Evolutionary conservation across 352 stramenopile genomes (phyloP).

Genomic region (Globisporangium spinosum): DNA sequence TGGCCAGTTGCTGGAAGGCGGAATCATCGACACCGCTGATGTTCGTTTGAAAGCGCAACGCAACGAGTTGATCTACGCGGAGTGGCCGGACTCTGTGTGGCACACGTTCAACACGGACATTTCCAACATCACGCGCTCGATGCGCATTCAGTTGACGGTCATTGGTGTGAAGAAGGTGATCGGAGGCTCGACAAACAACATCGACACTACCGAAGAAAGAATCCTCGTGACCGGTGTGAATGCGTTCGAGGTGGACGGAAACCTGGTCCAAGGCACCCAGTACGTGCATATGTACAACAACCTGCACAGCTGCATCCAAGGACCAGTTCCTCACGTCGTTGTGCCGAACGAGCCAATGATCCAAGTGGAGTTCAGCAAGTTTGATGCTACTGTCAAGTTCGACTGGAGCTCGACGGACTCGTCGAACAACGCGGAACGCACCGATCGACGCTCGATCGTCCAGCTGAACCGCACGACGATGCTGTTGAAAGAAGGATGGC

Average conservation of each 20-base stretch:
- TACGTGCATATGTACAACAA: slow-evolving; percentile 86
- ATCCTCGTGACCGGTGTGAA: slow-evolving; percentile 83
- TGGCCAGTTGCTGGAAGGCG: slow-evolving; percentile 64
- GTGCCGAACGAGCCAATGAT: slow-evolving; percentile 65
- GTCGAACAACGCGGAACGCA: slow-evolving; percentile 27
- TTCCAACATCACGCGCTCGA: slow-evolving; percentile 62
- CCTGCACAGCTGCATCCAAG: slow-evolving; percentile 59
- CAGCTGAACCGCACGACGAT: slow-evolving; percentile 45
- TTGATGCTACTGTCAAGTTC: slow-evolving; percentile 65
- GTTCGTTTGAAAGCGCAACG: slow-evolving; percentile 69
- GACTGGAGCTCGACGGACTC: slow-evolving; percentile 47
- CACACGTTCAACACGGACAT: slow-evolving; percentile 78
- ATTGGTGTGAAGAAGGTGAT: slow-evolving; percentile 70
- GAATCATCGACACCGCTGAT: slow-evolving; percentile 62
- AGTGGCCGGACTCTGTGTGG: slow-evolving; percentile 75
- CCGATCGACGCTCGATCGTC: slow-evolving; percentile 52
- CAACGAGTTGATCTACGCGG: slow-evolving; percentile 65
- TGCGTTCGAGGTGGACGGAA: slow-evolving; percentile 75
- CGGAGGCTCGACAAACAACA: slow-evolving; percentile 32
- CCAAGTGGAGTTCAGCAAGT: slow-evolving; percentile 65
- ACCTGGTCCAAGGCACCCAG: slow-evolving; percentile 54
- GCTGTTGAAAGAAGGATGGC: slow-evolving; percentile 78
- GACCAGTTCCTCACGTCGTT: slow-evolving; percentile 72
- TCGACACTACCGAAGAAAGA: slow-evolving; percentile 49
- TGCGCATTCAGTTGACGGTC: slow-evolving; percentile 73